Evolutionary conservation across 2,329 filamentous ascomycete species (phyloP), one percentile per base, ranked within the genome.

Genomic region (Onygenales sp.): DNA sequence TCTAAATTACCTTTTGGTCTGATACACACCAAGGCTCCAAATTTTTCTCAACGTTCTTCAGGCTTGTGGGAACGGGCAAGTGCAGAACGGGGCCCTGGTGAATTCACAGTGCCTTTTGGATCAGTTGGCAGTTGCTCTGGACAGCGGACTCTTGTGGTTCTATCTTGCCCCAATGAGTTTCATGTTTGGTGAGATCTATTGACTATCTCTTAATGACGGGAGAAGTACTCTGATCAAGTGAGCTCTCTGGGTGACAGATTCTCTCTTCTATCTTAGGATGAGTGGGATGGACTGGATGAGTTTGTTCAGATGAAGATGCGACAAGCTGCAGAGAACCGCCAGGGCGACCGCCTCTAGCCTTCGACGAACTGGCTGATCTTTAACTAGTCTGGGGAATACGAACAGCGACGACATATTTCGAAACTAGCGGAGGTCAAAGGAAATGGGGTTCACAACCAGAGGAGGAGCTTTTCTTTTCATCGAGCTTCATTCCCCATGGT

Each of bases 131-230:
- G 14, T 47, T 8, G 59, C 58, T n/a, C 43, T 59, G 44, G 57
- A 58, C n/a, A 58, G 31, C 39, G 58, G 55, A 5, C 41, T 54
- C 3, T 59, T 61, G 50, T 61, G 58, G 58, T 54, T 61, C 13
- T 56, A 52, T 31, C 51, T 59, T 41, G 59, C 59, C 4, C 54
- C 54, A 14, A 49, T 49, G 21, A 57, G 57, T 49, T 58, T 49
- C 31, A 54, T 56, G 51, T 59, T 60, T 57, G 59, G 59, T 54
- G 52, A 54, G 11, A 57, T 61, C 13, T 59, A 57, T 43, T 58
- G 58, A 54, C 51, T 38, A 14, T 56, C 55, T 44, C 17, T 55
- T n/a, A 1, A 56, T 38, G 6, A 17, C 17, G 17, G 17, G 17
- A 43, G 35, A 54, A 36, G 38, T 50, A 57, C 45, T 58, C 50